A percentile compares a stretch with the other conserved stretches of the same genome.
phyloP scores from a whole-genome alignment of 2,329 filamentous ascomycete species.

The Cercospora citrullina region DNA sequence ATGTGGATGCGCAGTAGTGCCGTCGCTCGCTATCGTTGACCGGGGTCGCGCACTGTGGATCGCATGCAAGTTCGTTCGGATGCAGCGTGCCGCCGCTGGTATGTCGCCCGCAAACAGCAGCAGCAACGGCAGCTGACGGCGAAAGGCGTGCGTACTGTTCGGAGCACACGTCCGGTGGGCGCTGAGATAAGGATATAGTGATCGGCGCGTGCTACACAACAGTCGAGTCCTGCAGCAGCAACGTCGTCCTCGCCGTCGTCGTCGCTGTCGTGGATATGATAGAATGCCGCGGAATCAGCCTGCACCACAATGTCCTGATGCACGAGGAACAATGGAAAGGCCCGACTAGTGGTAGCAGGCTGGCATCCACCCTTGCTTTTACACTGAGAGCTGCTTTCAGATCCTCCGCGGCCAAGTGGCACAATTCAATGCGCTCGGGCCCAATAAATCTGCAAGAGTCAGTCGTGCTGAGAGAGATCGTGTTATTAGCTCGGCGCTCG shows the following conservation, averaged over 20 bases:
- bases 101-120: constrained; percentile 1
- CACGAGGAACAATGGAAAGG: constrained; percentile 2
- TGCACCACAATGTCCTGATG: constrained; percentile 3
- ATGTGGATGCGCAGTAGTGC: neutral
- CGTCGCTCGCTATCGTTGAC: neutral
- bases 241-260: neutral
- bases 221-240: neutral
- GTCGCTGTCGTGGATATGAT: neutral
- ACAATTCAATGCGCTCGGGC: constrained; percentile 3
- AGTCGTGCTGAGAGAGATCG: neutral
- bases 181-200: constrained; percentile 4
- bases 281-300: neutral
- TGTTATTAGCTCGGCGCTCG: neutral
- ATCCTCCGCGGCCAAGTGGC: constrained; percentile 2
- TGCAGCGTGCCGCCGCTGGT: constrained; percentile 6
- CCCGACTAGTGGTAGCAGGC: neutral
- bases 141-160: neutral
- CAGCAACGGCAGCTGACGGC: neutral
- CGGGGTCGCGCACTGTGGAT: neutral
- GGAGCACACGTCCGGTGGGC: neutral
- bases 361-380: neutral
- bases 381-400: neutral
- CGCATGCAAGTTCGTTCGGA: constrained; percentile 8
- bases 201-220: neutral
- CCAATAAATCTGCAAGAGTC: neutral